Evolutionary conservation across 1,284 basidiomycete genomes (phyloP).

Genomic region (Ganoderma resinaceum): DNA sequence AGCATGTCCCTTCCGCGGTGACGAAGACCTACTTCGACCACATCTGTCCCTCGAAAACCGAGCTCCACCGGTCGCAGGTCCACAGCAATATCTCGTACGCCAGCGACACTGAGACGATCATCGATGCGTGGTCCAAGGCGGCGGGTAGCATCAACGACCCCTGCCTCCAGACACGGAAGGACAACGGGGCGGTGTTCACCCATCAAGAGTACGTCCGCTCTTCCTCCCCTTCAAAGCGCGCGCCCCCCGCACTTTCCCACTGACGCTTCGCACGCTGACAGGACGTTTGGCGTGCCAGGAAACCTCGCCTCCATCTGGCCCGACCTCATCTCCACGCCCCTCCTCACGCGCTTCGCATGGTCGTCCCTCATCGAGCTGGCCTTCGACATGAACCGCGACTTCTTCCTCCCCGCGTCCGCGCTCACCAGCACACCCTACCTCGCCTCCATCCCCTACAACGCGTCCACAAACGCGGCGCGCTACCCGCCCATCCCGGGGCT

Average conservation of each 20-base stretch:
- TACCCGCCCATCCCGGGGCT: slow-evolving; percentile 44
- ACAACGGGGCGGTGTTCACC: slow-evolving; percentile 43
- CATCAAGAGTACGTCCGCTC: slow-evolving; percentile 28
- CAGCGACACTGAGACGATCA: background rate
- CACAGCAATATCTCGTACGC: background rate
- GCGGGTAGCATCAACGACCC: slow-evolving; percentile 17
- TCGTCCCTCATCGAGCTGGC: slow-evolving; percentile 64
- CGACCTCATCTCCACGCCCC: slow-evolving; percentile 54
- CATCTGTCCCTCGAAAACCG: background rate
- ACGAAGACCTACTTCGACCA: slow-evolving; percentile 49
- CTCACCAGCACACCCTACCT: slow-evolving; percentile 13
- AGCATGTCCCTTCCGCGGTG: background rate
- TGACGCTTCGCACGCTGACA: slow-evolving; percentile 30
- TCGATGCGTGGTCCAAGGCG: slow-evolving; percentile 13
- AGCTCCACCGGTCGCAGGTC: background rate
- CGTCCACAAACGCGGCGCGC: slow-evolving; percentile 12
- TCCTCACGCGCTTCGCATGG: slow-evolving; percentile 61
- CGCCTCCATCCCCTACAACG: slow-evolving; percentile 24
- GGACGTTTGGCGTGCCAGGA: slow-evolving; percentile 58
- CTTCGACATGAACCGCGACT: slow-evolving; percentile 45
- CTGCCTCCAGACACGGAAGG: slow-evolving; percentile 26
- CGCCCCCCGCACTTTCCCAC: background rate
- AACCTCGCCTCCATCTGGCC: slow-evolving; percentile 54
- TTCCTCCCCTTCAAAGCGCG: slow-evolving; percentile 29
- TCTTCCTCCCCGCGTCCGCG: slow-evolving; percentile 40